These are phyloP conservation scores for Phoma sp. DNA, from an alignment of 2,329 filamentous ascomycete genomes.

Conservation along the genomic window DNA sequence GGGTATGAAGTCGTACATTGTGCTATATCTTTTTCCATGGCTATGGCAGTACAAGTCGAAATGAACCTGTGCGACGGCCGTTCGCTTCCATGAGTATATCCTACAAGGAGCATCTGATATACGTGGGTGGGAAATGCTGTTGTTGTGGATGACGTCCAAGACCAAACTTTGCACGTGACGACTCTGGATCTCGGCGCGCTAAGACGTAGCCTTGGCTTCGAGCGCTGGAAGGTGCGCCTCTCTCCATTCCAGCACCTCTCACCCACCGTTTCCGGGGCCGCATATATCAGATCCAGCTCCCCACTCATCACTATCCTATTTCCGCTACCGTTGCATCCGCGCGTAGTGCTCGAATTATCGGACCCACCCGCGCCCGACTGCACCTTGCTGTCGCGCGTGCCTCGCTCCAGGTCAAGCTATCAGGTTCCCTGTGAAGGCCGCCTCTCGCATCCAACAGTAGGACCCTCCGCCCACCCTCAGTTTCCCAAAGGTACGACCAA, in stretches of 20 bases:
- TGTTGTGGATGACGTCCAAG: background rate
- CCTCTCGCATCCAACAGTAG: conserved; percentile 24
- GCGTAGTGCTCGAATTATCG: conserved; percentile 18
- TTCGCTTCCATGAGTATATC: background rate
- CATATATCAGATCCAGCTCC: conserved; percentile 23
- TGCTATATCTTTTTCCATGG: no score
- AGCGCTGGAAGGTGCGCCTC: conserved; percentile 15
- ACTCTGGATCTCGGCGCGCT: conserved; percentile 8
- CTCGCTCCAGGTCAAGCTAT: conserved; percentile 25
- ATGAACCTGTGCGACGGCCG: background rate
- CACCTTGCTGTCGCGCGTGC: conserved; percentile 17
- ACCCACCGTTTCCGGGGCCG: conserved; percentile 28
- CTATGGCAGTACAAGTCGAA: no score
- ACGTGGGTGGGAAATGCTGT: no score
- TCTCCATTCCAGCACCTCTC: conserved; percentile 23
- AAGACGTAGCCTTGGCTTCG: conserved; percentile 11
- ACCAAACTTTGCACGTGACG: background rate
- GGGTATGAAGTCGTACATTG: no score
- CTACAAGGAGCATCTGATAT: no score
- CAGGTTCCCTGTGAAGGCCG: conserved; percentile 27
- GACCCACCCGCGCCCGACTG: conserved; percentile 14
- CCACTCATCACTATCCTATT: conserved; percentile 29
- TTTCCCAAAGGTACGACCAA: conserved; percentile 37
- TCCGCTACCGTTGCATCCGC: conserved; percentile 21
- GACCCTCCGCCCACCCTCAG: conserved; percentile 21